Evolutionary conservation across 2,329 filamentous ascomycete genomes (phyloP), one percentile per base, ranked within the genome.

Genomic region (Metarhizium robertsii): DNA sequence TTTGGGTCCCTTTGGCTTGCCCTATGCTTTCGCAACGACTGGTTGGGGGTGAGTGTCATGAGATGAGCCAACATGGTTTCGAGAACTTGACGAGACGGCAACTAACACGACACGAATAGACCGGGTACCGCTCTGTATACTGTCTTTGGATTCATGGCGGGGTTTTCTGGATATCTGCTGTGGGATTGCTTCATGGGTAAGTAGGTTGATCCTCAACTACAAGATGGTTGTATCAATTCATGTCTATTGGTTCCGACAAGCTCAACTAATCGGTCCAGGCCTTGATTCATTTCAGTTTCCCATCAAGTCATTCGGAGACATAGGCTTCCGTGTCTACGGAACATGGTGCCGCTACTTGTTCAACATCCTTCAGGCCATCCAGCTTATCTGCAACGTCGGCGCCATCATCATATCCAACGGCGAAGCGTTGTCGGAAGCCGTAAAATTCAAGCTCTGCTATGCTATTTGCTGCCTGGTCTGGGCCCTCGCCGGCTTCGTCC

Each of bases 381-480:
- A 75, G 60, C 66, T 79, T 30, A 62, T 83, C 32, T 66, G 81
- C 36, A 77, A 76, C 50, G 78, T 82, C 1, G 71, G 73, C 2
- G 67, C 80, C 46, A 68, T 82, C 52, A 75, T 81, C 54, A 72
- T 82, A 43, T 71, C 67, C 52, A 79, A 77, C 50, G 79, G 79
- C 5, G 74, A 82, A 63, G 73, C 74, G 18, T 73, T 83, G n/a
- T 77, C 74, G 1, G 78, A 83, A 62, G 71, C 79, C 51, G 73
- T 75, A 34, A 73, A 73, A 59, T 71, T 71, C 53, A 68, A 67
- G 0, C 64, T 81, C 11, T 83, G 79, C 68, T 83, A 77, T 64
- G 71, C 76, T 49, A 72, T 75, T 10, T 80, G 78, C 59, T 72
- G 75, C 10, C 61, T 80, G n/a, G 68, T 82, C n/a, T 79, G 77